A percentile compares a stretch with the other conserved stretches of the same genome.
These are phyloP conservation scores for Boletus insuetus DNA, from an alignment of 768 basidiomycete species.

Conservation along the genomic window DNA sequence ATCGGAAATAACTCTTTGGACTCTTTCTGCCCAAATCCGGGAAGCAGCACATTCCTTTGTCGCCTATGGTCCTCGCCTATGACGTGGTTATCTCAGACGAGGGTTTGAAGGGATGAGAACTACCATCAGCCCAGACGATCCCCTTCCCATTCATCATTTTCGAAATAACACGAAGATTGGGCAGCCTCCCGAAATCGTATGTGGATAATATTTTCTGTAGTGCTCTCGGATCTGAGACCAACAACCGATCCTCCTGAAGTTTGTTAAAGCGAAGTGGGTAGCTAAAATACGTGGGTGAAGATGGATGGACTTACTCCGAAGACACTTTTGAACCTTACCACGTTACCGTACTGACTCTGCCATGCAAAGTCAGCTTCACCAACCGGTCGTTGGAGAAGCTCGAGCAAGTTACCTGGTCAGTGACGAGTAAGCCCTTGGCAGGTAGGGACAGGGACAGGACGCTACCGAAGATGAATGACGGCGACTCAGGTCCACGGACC, in stretches of 20 bases:
- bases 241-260: slow-evolving; percentile 31
- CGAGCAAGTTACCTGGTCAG: slow-evolving; percentile 20
- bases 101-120: neutral
- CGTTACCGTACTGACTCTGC: slow-evolving; percentile 23
- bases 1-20: slow-evolving; percentile 49
- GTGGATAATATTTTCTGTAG: no score
- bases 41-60: slow-evolving; percentile 51
- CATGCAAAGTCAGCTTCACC: slow-evolving; percentile 28
- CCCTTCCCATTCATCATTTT: slow-evolving; percentile 29
- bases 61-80: slow-evolving; percentile 44
- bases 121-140: slow-evolving; percentile 41
- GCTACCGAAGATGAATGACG: slow-evolving; percentile 12
- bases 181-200: neutral
- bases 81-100: slow-evolving; percentile 9
- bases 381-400: slow-evolving; percentile 20
- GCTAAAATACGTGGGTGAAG: neutral
- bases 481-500: slow-evolving; percentile 9
- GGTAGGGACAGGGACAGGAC: neutral
- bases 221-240: slow-evolving; percentile 34
- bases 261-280: slow-evolving; percentile 9
- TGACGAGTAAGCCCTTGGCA: slow-evolving; percentile 15
- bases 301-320: slow-evolving; percentile 13
- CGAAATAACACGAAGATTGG: slow-evolving; percentile 25
- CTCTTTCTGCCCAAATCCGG: slow-evolving; percentile 51
- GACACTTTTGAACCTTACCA: slow-evolving; percentile 18